Evolutionary conservation across 805 yeast species (phyloP), one percentile per base, ranked within the genome.

Genomic region (Ogataea saltuana): DNA sequence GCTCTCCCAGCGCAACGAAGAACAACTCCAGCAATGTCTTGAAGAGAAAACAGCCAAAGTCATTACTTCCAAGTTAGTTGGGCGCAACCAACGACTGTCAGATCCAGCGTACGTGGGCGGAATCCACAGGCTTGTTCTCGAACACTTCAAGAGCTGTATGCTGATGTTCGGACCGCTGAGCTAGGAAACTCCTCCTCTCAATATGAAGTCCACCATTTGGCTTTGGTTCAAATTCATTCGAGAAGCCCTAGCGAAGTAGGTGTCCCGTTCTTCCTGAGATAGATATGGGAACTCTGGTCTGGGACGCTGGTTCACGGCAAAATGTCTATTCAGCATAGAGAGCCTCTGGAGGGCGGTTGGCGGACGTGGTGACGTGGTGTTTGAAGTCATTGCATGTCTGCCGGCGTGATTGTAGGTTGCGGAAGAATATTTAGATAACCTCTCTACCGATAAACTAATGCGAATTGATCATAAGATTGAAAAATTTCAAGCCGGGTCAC

Each of bases 211-310:
- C 22, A 51, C 56, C 54, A 53, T 50, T 31, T 49, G 54, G 33
- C 46, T 44, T 26, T 54, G 38, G 12, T 34, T 34, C 16, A 34
- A 22, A 10, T 34, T 34, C 20, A 34, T 7, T 15, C 26, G 17
- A 16, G 22, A 22, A 4, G 38, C 38, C 15, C 16, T 56, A 18
- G 38, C 35, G 32, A 49, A 56, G 33, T 56, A 56, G 10, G 32
- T 19, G 9, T 39, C 33, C 27, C 60, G 44, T 32, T 56, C 60
- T 18, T 11, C 13, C 12, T 42, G 43, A 4, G 53, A 46, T 5
- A 55, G 40, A 35, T 50, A 55, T 3, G 61, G 61, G 33, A 49
- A 56, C 31, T 56, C 59, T 10, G 47, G 32, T 15, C 36, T 42
- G 4, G 49, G 49, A 16, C 19, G 21, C 22, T 32, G 16, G 23